phyloP scores from a whole-genome alignment of 371 early-diverging fungal species.

The Rhizopus microsporus region DNA sequence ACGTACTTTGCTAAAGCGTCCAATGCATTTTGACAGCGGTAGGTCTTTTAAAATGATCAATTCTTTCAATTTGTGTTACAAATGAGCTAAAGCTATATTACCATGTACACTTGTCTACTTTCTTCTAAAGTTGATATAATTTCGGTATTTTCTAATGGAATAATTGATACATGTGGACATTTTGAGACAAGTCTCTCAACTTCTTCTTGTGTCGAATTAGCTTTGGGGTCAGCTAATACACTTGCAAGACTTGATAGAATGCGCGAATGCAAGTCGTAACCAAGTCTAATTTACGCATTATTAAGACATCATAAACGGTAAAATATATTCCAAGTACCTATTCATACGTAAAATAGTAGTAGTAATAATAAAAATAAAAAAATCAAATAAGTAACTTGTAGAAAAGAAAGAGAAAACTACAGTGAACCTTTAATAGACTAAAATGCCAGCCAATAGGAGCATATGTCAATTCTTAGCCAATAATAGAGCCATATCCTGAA shows the following conservation, averaged over 20 bases:
- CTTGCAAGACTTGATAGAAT: slow-evolving; percentile 61
- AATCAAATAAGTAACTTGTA: neutral
- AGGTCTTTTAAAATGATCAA: slow-evolving; percentile 28
- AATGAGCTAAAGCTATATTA: slow-evolving; percentile 11
- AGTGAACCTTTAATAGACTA: neutral
- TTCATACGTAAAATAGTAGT: neutral
- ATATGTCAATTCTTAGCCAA: too few relatives aligned
- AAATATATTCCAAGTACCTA: neutral
- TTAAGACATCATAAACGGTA: neutral
- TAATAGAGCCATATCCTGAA: too few relatives aligned
- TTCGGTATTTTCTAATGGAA: slow-evolving; percentile 20
- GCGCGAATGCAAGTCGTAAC: slow-evolving; percentile 56
- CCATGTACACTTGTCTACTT: slow-evolving; percentile 26
- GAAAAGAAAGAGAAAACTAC: neutral
- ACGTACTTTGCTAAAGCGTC: slow-evolving; percentile 48
- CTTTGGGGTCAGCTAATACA: slow-evolving; percentile 49
- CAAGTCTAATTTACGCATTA: slow-evolving; percentile 24
- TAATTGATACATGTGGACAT: slow-evolving; percentile 38
- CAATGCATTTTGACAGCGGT: slow-evolving; percentile 43
- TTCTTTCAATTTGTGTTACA: slow-evolving; percentile 1
- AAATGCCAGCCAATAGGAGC: too few relatives aligned
- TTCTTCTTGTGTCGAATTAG: slow-evolving; percentile 38
- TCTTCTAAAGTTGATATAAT: slow-evolving; percentile 25
- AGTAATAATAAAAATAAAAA: neutral
- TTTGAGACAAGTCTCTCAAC: slow-evolving; percentile 36